Conservation (phyloP, 2,329 filamentous ascomycete genomes). For the Aquanectria penicillioides region DNA sequence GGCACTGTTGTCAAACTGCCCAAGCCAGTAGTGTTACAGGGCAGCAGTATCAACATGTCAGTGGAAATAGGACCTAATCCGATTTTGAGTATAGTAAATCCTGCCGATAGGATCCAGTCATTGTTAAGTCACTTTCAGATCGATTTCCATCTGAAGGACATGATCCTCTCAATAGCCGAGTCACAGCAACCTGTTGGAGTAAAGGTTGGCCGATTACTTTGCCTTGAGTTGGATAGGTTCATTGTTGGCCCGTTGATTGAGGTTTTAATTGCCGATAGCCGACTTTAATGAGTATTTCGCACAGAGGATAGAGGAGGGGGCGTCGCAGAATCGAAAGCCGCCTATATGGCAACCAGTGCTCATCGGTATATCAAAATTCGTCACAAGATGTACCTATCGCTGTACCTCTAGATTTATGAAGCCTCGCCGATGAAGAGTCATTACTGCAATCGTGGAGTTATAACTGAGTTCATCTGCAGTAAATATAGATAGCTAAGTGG, state of each 20-base stretch:
- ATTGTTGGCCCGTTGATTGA: neutral
- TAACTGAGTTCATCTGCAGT: too few species aligned
- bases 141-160: constrained; percentile 2
- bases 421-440: too few species aligned
- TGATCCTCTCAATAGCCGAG: neutral
- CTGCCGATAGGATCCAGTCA: neutral
- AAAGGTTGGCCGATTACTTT: neutral
- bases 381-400: too few species aligned
- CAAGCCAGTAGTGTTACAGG: neutral
- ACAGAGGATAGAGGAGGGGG: too few species aligned
- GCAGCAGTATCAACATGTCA: neutral
- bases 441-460: too few species aligned
- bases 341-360: too few species aligned
- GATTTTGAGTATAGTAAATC: neutral
- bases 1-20: neutral
- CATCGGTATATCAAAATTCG: too few species aligned
- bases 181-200: neutral
- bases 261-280: neutral
- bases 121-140: neutral
- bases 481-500: too few species aligned
- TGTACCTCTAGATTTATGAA: too few species aligned
- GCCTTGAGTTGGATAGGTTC: neutral
- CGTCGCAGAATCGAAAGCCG: too few species aligned
- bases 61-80: neutral
- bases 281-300: neutral